phyloP scores from a whole-genome alignment of 768 basidiomycete genomes.

The Boletus eberwhitei region DNA sequence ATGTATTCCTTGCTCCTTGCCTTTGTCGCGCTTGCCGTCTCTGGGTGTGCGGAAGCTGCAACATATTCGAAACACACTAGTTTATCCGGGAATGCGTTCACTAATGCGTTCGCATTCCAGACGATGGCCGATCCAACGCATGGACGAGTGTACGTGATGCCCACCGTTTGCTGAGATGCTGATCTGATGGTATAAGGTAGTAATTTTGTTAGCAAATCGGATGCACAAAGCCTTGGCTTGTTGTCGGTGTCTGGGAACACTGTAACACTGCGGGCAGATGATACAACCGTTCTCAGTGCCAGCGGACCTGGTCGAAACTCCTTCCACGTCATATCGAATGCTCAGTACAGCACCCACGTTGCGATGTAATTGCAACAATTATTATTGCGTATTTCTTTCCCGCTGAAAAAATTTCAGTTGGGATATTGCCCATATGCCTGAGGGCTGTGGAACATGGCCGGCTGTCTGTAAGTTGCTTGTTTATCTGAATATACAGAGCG shows the following conservation, averaged over 20 bases:
- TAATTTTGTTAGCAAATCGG: constrained; percentile 44
- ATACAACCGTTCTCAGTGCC: constrained; percentile 29
- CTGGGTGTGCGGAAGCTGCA: constrained; percentile 31
- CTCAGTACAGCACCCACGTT: constrained; percentile 32
- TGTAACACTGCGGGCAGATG: constrained; percentile 33
- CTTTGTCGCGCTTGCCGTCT: constrained; percentile 8
- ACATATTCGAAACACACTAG: constrained; percentile 46
- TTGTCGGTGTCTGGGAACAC: constrained; percentile 49
- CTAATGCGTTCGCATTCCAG: constrained; percentile 31
- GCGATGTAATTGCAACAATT: constrained; percentile 23
- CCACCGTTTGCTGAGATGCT: neutral
- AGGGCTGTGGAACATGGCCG: constrained; percentile 40
- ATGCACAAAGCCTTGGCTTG: constrained; percentile 48
- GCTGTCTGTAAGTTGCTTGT: constrained; percentile 29
- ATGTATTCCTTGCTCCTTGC: constrained; percentile 4
- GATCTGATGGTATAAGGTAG: constrained; percentile 18
- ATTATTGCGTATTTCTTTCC: neutral
- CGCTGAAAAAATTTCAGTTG: constrained; percentile 17
- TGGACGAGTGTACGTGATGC: constrained; percentile 29
- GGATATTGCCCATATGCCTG: constrained; percentile 37
- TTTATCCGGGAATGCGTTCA: constrained; percentile 47
- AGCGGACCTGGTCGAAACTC: constrained; percentile 35
- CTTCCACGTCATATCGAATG: constrained; percentile 34
- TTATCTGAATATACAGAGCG: neutral
- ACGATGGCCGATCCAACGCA: constrained; percentile 33